phyloP scores from a whole-genome alignment of 2,329 filamentous ascomycete genomes.

The Pseudogymnoascus sp. region DNA sequence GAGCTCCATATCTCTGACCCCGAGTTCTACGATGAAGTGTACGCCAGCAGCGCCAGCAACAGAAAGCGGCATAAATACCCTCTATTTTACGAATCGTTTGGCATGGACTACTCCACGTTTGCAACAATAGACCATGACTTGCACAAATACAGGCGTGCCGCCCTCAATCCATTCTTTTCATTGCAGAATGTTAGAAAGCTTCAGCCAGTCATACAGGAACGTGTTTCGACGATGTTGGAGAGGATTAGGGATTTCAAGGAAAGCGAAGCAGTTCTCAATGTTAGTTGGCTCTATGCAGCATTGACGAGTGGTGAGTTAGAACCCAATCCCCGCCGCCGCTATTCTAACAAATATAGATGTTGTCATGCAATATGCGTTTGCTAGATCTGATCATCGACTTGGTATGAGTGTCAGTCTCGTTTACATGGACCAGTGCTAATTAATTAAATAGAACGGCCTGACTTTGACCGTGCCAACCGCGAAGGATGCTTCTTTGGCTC shows the following conservation, averaged over 20 bases:
- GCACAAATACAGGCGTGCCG: constrained; percentile 17
- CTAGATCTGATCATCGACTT: constrained; percentile 19
- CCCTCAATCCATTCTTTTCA: constrained; percentile 20
- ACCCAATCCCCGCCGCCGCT: neutral
- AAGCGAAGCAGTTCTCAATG: constrained; percentile 14
- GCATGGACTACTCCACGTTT: constrained; percentile 16
- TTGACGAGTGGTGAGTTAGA: constrained; percentile 15
- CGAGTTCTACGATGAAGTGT: constrained; percentile 20
- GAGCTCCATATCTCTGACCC: constrained; percentile 31
- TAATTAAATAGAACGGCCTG: constrained; percentile 13
- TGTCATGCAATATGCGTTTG: constrained; percentile 28
- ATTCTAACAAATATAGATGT: constrained; percentile 20
- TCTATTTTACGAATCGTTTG: constrained; percentile 12
- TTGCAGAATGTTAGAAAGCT: constrained; percentile 15
- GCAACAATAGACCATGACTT: constrained; percentile 17
- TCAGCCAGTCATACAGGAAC: constrained; percentile 18
- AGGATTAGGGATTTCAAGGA: constrained; percentile 16
- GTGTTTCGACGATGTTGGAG: constrained; percentile 17
- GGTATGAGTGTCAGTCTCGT: neutral
- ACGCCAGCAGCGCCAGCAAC: constrained; percentile 12
- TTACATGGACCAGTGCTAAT: no score
- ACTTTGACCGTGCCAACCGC: constrained; percentile 20
- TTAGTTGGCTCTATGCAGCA: constrained; percentile 17
- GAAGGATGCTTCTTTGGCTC: constrained; percentile 15
- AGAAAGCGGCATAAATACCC: constrained; percentile 14